Percentiles rank a stretch among this genome's conserved stretches.
Conservation (phyloP, 805 yeast species). For the Lipomyces anomalus region DNA sequence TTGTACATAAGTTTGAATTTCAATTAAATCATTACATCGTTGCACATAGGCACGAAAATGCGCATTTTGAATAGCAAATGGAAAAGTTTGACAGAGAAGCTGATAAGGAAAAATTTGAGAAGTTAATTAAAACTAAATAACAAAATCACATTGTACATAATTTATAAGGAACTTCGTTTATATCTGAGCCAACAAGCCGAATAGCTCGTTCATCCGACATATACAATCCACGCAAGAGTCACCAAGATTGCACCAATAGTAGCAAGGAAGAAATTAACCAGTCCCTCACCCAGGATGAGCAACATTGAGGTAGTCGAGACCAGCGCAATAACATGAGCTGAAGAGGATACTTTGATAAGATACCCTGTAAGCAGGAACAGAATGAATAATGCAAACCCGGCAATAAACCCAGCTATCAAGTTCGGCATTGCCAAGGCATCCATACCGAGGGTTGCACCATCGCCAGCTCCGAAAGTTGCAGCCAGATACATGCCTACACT, state of each 20-base stretch:
- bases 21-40: too few species aligned
- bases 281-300: constrained; percentile 1
- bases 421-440: background rate
- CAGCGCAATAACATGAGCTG: constrained; percentile 20
- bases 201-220: constrained; percentile 16
- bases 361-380: constrained; percentile 17
- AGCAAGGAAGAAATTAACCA: background rate
- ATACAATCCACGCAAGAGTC: constrained; percentile 15
- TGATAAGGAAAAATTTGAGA: too few species aligned
- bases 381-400: constrained; percentile 6
- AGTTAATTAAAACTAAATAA: too few species aligned
- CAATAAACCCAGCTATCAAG: background rate
- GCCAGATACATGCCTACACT: background rate
- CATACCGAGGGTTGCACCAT: background rate
- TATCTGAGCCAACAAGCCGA: too few species aligned
- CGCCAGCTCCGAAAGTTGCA: background rate
- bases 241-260: background rate
- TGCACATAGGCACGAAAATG: too few species aligned
- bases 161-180: too few species aligned
- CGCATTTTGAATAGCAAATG: too few species aligned
- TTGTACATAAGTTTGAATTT: background rate
- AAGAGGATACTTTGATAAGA: constrained; percentile 18
- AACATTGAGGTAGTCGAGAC: constrained; percentile 20
- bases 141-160: too few species aligned
- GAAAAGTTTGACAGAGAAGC: too few species aligned